Evolutionary conservation across 805 yeast genomes (phyloP).

Genomic region (Jamesozyma gamospora): DNA sequence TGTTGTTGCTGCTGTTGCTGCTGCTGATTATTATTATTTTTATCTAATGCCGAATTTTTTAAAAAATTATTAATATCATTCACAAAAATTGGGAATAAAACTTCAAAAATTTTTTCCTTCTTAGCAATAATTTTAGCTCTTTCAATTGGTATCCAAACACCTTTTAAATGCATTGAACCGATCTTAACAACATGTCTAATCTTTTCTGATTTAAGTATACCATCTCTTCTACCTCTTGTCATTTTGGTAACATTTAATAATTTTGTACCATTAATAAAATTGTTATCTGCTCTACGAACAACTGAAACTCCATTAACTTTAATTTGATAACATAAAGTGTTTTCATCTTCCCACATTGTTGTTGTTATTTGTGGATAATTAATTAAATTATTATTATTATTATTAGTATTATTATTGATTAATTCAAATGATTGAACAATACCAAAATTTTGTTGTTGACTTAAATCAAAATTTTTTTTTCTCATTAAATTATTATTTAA

Average conservation of each 20-base stretch:
- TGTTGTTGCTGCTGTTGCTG: too few relatives aligned
- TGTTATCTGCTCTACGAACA: conserved; percentile 74
- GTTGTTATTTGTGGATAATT: conserved; percentile 53
- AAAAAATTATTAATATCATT: conserved; percentile 52
- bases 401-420: not conserved
- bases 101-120: conserved; percentile 61
- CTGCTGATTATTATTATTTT: too few relatives aligned
- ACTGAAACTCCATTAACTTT: conserved; percentile 75
- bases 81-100: conserved; percentile 59
- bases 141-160: conserved; percentile 86
- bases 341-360: conserved; percentile 87
- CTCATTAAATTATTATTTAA: not conserved
- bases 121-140: conserved; percentile 76
- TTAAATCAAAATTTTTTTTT: too few relatives aligned
- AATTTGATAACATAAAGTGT: conserved; percentile 75
- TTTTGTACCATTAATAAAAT: conserved; percentile 81
- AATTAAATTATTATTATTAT: not conserved
- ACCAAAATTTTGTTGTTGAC: conserved; percentile 5
- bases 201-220: conserved; percentile 68
- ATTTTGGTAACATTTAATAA: conserved; percentile 73
- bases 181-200: conserved; percentile 73
- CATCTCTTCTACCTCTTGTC: conserved; percentile 83
- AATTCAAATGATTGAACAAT: conserved; percentile 3
- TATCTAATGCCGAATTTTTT: too few relatives aligned
- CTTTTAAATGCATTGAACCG: conserved; percentile 81